Conservation (phyloP, 2,329 filamentous ascomycete species). For the Calonectria fujianensis region DNA sequence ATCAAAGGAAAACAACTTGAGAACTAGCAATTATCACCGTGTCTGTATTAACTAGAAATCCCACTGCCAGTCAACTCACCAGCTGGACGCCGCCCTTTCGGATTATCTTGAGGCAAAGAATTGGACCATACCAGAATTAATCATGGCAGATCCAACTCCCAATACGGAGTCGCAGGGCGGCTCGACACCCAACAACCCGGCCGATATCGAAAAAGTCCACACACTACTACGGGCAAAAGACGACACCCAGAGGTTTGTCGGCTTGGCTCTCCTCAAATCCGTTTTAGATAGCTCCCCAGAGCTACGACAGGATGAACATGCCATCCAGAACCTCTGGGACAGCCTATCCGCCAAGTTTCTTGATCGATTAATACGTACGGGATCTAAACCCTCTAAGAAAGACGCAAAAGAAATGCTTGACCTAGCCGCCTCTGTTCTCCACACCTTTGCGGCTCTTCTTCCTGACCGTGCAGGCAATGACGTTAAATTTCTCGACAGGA, state of each 20-base stretch:
- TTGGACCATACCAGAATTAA: conserved; percentile 22
- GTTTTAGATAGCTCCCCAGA: conserved; percentile 76
- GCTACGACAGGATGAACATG: conserved; percentile 68
- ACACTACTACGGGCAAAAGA: conserved; percentile 75
- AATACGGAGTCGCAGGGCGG: conserved; percentile 31
- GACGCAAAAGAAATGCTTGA: conserved; percentile 77
- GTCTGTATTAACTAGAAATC: not conserved
- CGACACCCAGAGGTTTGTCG: conserved; percentile 82
- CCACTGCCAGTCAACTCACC: not conserved
- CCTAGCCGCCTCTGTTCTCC: conserved; percentile 77
- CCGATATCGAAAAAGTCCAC: conserved; percentile 69
- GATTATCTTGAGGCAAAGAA: conserved; percentile 4
- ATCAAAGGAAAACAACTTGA: not conserved
- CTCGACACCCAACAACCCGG: conserved; percentile 41
- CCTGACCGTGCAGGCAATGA: conserved; percentile 67
- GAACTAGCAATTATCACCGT: not conserved
- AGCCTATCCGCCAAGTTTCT: conserved; percentile 78
- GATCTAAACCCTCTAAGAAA: conserved; percentile 63
- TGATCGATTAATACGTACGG: conserved; percentile 76
- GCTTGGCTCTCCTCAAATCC: conserved; percentile 79
- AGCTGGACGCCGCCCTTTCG: not conserved
- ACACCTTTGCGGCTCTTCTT: conserved; percentile 76
- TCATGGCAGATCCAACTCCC: conserved; percentile 38
- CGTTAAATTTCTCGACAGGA: conserved; percentile 70
- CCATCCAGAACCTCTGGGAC: conserved; percentile 73